Evolutionary conservation across 192 early-diverging fungal genomes (phyloP).

Genomic region (Coemansia sp.): DNA sequence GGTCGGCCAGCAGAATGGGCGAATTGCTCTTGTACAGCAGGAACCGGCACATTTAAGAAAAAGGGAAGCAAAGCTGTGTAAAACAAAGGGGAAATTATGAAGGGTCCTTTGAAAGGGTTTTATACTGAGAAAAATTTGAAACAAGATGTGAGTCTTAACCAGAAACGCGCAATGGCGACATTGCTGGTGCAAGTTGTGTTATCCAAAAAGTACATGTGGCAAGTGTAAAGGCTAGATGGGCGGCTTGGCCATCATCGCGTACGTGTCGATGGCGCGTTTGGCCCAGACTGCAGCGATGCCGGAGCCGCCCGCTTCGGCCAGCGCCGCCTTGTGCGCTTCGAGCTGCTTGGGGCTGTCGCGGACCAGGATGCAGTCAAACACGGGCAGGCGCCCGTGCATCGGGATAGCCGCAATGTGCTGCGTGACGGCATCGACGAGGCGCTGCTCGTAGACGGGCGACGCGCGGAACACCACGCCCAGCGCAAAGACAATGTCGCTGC

Average conservation of each 20-base stretch:
- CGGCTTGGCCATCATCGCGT: slow-evolving; percentile 22
- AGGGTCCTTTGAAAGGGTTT: too few species aligned
- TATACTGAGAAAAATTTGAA: background rate
- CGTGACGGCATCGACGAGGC: slow-evolving; percentile 23
- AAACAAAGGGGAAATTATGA: background rate
- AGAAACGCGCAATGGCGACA: background rate
- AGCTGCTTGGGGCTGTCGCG: slow-evolving; percentile 16
- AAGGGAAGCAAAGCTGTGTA: background rate
- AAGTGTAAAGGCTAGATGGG: background rate
- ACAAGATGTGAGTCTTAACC: background rate
- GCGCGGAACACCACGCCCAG: slow-evolving; percentile 27
- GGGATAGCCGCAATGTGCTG: slow-evolving; percentile 9
- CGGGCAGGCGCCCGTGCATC: slow-evolving; percentile 14
- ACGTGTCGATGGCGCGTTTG: slow-evolving; percentile 37
- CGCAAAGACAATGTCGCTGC: slow-evolving; percentile 43
- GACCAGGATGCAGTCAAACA: slow-evolving; percentile 48
- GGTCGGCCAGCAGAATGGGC: slow-evolving; percentile 69
- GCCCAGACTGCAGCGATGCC: slow-evolving; percentile 28
- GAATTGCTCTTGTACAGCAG: slow-evolving; percentile 76
- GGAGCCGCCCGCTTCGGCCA: background rate
- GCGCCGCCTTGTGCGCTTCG: background rate
- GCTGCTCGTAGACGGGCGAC: slow-evolving; percentile 17
- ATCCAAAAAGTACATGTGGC: slow-evolving; percentile 1
- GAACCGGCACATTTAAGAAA: slow-evolving; percentile 50
- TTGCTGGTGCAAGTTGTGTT: background rate